Base-by-base conservation (phyloP, 2,329 filamentous ascomycete species). In the Penicillium carneum region DNA sequence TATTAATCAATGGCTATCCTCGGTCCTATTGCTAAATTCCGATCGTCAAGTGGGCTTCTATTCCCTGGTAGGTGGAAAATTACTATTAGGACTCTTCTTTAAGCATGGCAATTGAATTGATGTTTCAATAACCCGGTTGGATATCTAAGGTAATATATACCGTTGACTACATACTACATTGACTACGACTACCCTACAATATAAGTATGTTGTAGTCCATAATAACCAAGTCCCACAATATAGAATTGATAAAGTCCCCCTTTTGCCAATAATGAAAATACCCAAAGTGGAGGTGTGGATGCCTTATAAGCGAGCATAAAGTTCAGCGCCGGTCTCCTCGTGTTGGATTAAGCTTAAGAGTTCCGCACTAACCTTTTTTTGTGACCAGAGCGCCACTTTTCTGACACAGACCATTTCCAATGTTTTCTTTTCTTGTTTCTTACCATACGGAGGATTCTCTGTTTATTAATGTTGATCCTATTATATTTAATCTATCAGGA, bases 281-380 rank as follows among this genome's bases (percentile, higher is more conserved):
- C 62, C 57, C 51, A 53, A 42, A 59, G 63, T 66, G 63, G 65
- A 69, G 20, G 39, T 23, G 50, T 53, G 50, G 49, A 52, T 52
- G 55, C 51, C 56, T 68, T 71, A 68, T 75, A 75, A 74, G 71
- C 73, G 71, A 74, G 72, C 70, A 74, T 74, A 75, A 73, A 72
- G 70, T 75, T 75, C 68, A 68, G 68, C 66, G 68, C 61, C 65
- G 63, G 52, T 57, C 55, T 63, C 75, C 75, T 77, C 75, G 76
- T 77, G 76, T 78, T 71, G 74, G 75, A 77, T 79, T 79, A 78
- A 78, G 76, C 76, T 79, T 79, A 78, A 78, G 75, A 74, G 77
- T 74, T 69, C 65, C 69, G 70, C 73, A 72, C 74, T 74, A 77
- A 72, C 69, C 68, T 67, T 53, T 69, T 69, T 63, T 57, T 70